phyloP scores from a whole-genome alignment of 192 early-diverging fungal species.

The Gryganskiella cystojenkinii region DNA sequence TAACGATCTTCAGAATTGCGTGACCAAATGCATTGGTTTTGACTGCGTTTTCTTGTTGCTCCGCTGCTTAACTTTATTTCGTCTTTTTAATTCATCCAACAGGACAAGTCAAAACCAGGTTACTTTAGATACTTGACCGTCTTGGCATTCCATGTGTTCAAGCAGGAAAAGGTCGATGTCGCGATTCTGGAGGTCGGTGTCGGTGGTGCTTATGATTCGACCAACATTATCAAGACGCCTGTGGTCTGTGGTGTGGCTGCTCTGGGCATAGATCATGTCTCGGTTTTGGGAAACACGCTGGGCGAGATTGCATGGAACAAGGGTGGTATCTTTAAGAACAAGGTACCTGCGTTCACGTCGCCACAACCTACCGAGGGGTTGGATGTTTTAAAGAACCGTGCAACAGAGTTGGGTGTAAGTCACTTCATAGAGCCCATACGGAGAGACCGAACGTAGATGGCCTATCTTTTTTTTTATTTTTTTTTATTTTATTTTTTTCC shows the following conservation, averaged over 20 bases:
- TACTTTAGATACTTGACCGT: conserved; percentile 95
- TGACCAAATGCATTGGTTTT: background rate
- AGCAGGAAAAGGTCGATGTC: conserved; percentile 84
- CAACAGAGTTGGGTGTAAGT: conserved; percentile 72
- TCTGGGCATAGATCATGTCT: conserved; percentile 82
- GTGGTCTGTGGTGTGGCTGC: conserved; percentile 85
- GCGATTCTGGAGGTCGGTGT: conserved; percentile 87
- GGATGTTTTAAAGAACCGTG: conserved; percentile 72
- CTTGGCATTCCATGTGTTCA: conserved; percentile 90
- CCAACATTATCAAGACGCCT: conserved; percentile 79
- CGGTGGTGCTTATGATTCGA: conserved; percentile 88
- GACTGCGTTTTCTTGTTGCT: background rate
- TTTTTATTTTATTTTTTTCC: background rate
- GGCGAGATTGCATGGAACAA: conserved; percentile 88
- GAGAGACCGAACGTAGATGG: background rate
- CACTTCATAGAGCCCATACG: too few relatives aligned
- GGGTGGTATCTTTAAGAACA: conserved; percentile 81
- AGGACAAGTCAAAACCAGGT: conserved; percentile 70
- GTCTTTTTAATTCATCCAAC: background rate
- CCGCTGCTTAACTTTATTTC: background rate
- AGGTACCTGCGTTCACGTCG: conserved; percentile 77
- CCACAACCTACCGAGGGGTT: conserved; percentile 77
- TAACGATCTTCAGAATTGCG: background rate
- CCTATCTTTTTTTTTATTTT: background rate
- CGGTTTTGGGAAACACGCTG: conserved; percentile 76